Evolutionary conservation across 305 asterid species (phyloP), one percentile per base, ranked within the genome.

Genomic region (Rubia occidens): DNA sequence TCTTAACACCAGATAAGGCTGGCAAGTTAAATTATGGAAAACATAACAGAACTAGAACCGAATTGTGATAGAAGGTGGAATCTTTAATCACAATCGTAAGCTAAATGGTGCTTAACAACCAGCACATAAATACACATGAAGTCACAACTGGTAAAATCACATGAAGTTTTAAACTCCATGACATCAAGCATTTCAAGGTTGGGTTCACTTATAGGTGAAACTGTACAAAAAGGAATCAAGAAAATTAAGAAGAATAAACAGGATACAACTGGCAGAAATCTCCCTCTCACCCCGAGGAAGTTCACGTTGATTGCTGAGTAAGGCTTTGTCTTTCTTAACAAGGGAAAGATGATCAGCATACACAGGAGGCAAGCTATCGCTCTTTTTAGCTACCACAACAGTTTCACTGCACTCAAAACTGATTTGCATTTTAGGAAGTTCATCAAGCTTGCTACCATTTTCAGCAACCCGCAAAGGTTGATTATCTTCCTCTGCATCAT

Each of bases 1-100:
- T 94, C 95, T 94, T 89, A 71, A 53, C 85, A 79, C 93, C 96
- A 72, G 93, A 83, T 74, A 84, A 64, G 45, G 82, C 99, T 90
- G 77, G 72, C 40, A 72, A 68, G 58, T 73, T 56, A 78, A 74
- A 84, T 84, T 76, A 78, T 58, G 86, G 80, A 81, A 79, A 79
- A 75, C 72, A 78, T 73, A 69, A 77, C 70, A 65, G 70, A 69
- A 61, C 20, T n/a, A 47, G 42, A 58, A 77, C 51, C 7, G n/a
- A n/a, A 64, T 4, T 17, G 24, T 39, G 69, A 45, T 37, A 26
- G 58, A 64, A 66, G 21, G 53, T 44, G 55, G 24, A 40, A 64
- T 71, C 21, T 40, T 32, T 32, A 56, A 29, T 40, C 43, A 39
- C 37, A 56, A 20, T 37, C 11, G 35, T 35, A 59, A 11, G 51